These are phyloP conservation scores for Termitomyces sp. DNA, from an alignment of 768 basidiomycete genomes.

Conservation along the genomic window DNA sequence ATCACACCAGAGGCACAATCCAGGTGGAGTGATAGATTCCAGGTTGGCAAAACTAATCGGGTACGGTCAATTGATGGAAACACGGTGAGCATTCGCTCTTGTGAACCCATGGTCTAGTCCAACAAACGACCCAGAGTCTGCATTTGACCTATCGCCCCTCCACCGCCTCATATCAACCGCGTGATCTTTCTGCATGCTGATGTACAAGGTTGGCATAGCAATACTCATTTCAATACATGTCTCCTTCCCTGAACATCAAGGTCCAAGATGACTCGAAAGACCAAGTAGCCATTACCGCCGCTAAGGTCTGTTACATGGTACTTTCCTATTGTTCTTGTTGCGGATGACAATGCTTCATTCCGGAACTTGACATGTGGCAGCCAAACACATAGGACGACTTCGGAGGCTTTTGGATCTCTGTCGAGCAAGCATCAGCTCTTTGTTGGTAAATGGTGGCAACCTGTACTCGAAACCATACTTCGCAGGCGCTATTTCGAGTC, in stretches of 20 bases:
- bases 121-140: slow-evolving; percentile 13
- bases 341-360: slow-evolving; percentile 75
- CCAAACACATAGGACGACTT: slow-evolving; percentile 65
- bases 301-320: slow-evolving; percentile 50
- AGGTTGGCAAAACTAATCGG: slow-evolving; percentile 29
- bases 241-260: slow-evolving; percentile 68
- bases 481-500: slow-evolving; percentile 37
- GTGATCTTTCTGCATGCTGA: slow-evolving; percentile 64
- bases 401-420: slow-evolving; percentile 59
- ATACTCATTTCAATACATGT: slow-evolving; percentile 74
- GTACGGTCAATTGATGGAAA: slow-evolving; percentile 57
- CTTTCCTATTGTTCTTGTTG: slow-evolving; percentile 63
- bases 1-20: slow-evolving; percentile 54
- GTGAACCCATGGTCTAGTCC: slow-evolving; percentile 22
- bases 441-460: slow-evolving; percentile 72
- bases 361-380: slow-evolving; percentile 57
- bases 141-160: slow-evolving; percentile 4
- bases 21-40: slow-evolving; percentile 43
- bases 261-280: slow-evolving; percentile 68
- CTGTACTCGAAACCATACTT: slow-evolving; percentile 62
- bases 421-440: slow-evolving; percentile 22
- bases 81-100: slow-evolving; percentile 40
- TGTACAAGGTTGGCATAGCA: slow-evolving; percentile 63
- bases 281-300: slow-evolving; percentile 31
- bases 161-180: slow-evolving; percentile 55